Conservation (phyloP, 2,329 filamentous ascomycete genomes). For the Curvularia spicifera region DNA sequence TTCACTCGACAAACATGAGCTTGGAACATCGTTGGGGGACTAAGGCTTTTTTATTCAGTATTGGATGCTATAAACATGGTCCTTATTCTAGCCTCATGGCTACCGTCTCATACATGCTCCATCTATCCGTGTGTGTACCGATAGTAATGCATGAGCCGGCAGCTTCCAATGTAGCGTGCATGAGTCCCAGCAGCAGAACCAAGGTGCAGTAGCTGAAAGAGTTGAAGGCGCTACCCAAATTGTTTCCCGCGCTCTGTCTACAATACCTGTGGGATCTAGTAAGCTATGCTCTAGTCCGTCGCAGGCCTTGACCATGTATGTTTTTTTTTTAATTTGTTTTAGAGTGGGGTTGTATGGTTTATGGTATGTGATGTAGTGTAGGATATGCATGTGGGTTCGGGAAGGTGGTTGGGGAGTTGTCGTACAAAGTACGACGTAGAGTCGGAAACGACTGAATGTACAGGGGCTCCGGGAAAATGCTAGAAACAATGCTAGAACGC, state of each 20-base stretch:
- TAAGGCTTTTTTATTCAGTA: not conserved
- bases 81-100: constrained; percentile 1
- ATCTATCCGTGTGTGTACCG: not conserved
- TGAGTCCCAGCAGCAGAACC: not conserved
- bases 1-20: not conserved
- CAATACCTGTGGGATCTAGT: not conserved
- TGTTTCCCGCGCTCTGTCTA: not conserved
- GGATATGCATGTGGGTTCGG: constrained; percentile 6
- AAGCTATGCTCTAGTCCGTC: not conserved
- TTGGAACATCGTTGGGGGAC: not conserved
- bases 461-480: constrained; percentile 15
- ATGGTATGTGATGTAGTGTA: not conserved
- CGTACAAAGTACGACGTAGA: constrained; percentile 5
- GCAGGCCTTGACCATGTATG: not conserved
- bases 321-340: constrained; percentile 3
- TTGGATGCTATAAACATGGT: constrained; percentile 6
- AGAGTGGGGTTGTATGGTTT: constrained; percentile 18
- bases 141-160: not conserved
- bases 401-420: constrained; percentile 1
- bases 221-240: constrained; percentile 1
- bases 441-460: constrained; percentile 14
- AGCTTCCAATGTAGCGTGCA: not conserved
- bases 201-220: not conserved
- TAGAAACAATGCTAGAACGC: constrained; percentile 16
- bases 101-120: not conserved